phyloP scores from a whole-genome alignment of 257 asterid genomes.

The Gardenia jasminoides region DNA sequence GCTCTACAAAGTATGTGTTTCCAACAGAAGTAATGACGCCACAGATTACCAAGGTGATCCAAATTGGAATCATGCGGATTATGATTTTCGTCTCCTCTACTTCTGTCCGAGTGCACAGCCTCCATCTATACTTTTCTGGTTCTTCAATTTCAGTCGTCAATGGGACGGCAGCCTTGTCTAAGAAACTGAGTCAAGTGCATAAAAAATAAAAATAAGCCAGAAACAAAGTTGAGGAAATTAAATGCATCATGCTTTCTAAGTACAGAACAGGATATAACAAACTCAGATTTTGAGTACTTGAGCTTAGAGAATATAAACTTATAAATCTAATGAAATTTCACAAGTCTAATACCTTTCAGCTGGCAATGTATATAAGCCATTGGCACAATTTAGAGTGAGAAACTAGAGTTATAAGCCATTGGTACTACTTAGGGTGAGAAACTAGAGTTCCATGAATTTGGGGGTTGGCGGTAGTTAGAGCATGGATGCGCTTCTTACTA shows the following conservation, averaged over 20 bases:
- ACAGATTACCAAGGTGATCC: constrained; percentile 44
- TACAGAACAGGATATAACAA: not conserved
- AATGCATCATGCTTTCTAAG: not conserved
- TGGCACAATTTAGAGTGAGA: too few species aligned
- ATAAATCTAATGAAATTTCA: too few species aligned
- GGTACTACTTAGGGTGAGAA: too few species aligned
- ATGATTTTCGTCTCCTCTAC: constrained; percentile 55
- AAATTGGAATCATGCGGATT: constrained; percentile 56
- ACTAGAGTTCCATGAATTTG: too few species aligned
- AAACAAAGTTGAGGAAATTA: not conserved
- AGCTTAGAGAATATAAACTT: not conserved
- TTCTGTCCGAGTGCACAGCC: constrained; percentile 39
- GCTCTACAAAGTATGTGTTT: constrained; percentile 66
- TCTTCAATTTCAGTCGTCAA: not conserved
- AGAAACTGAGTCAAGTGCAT: constrained; percentile 27
- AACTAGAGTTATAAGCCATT: too few species aligned
- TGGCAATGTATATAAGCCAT: too few species aligned
- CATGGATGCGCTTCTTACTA: too few species aligned
- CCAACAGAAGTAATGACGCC: constrained; percentile 51
- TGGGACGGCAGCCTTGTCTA: constrained; percentile 65
- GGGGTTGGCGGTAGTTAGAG: too few species aligned
- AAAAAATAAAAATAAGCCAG: not conserved
- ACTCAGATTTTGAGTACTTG: not conserved
- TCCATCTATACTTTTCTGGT: constrained; percentile 28
- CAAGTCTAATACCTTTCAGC: not conserved